Conservation (phyloP, 106 monocot genomes). For the Allium sativum region DNA sequence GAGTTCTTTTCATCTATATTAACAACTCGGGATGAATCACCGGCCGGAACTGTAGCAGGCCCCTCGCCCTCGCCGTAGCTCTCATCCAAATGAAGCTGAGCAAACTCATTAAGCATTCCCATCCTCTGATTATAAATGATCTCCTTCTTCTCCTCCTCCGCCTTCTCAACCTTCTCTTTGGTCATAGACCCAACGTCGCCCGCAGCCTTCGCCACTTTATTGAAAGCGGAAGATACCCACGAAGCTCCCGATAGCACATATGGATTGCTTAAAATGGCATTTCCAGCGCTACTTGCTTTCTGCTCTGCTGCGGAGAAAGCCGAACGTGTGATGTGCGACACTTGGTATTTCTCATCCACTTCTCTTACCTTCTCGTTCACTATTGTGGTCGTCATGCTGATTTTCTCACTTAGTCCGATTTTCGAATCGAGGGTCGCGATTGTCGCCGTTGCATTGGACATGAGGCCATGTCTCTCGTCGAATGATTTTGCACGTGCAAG, state of each 20-base stretch:
- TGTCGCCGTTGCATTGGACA: conserved; percentile 51
- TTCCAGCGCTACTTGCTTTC: conserved; percentile 45
- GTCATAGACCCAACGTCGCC: conserved; percentile 64
- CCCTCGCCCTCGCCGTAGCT: conserved; percentile 20
- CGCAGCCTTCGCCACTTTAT: conserved; percentile 54
- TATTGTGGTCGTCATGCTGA: conserved; percentile 44
- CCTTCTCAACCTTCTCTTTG: conserved; percentile 65
- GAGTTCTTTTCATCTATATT: not conserved
- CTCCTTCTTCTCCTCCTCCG: conserved; percentile 62
- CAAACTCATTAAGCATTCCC: conserved; percentile 39
- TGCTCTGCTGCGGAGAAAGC: conserved; percentile 65
- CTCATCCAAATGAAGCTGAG: conserved; percentile 50
- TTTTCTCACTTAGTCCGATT: conserved; percentile 68
- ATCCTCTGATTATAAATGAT: conserved; percentile 30
- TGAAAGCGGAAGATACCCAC: conserved; percentile 62
- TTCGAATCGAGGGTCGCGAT: conserved; percentile 52
- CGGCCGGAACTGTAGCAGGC: conserved; percentile 20
- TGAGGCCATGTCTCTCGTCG: conserved; percentile 60
- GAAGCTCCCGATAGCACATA: conserved; percentile 68
- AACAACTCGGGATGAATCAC: not conserved
- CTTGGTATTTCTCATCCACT: conserved; percentile 55
- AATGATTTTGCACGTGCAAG: conserved; percentile 55
- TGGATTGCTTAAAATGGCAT: conserved; percentile 46
- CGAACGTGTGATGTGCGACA: conserved; percentile 65
- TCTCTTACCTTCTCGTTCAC: conserved; percentile 54